Percentiles rank a stretch among this genome's conserved stretches.
phyloP scores from a whole-genome alignment of 1,139 yeast genomes.

The Scheffersomyces titani region DNA sequence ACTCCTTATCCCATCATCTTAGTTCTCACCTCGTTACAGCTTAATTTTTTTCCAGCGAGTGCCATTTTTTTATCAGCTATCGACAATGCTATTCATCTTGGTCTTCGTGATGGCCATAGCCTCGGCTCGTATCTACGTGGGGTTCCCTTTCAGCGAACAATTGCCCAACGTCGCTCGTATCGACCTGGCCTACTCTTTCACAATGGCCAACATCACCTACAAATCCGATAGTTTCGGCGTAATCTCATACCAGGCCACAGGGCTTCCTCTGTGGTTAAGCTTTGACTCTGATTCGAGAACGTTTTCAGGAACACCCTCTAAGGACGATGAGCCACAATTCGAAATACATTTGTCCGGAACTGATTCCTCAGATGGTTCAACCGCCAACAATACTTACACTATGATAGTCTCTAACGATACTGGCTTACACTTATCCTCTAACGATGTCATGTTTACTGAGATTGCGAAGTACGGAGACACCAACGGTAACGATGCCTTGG shows the following conservation, averaged over 20 bases:
- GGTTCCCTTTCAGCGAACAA: conserved; percentile 82
- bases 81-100: conserved; percentile 9
- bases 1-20: neutral
- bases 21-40: neutral
- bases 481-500: conserved; percentile 73
- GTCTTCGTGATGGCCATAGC: conserved; percentile 10
- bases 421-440: conserved; percentile 47
- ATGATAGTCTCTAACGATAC: conserved; percentile 60
- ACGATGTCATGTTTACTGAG: conserved; percentile 46
- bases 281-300: conserved; percentile 65
- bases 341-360: conserved; percentile 60
- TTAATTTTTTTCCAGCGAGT: neutral
- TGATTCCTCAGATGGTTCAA: conserved; percentile 54
- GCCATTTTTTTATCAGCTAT: neutral
- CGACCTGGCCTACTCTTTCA: conserved; percentile 62
- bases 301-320: conserved; percentile 69
- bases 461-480: conserved; percentile 62
- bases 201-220: conserved; percentile 72
- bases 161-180: conserved; percentile 85
- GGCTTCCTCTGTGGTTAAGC: conserved; percentile 74
- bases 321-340: conserved; percentile 43
- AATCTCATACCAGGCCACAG: conserved; percentile 55
- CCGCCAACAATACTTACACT: conserved; percentile 48
- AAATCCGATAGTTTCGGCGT: conserved; percentile 42
- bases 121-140: conserved; percentile 45